A percentile compares a stretch with the other conserved stretches of the same genome.
phyloP scores from a whole-genome alignment of 2,329 filamentous ascomycete genomes.

The Claviceps sorghi region DNA sequence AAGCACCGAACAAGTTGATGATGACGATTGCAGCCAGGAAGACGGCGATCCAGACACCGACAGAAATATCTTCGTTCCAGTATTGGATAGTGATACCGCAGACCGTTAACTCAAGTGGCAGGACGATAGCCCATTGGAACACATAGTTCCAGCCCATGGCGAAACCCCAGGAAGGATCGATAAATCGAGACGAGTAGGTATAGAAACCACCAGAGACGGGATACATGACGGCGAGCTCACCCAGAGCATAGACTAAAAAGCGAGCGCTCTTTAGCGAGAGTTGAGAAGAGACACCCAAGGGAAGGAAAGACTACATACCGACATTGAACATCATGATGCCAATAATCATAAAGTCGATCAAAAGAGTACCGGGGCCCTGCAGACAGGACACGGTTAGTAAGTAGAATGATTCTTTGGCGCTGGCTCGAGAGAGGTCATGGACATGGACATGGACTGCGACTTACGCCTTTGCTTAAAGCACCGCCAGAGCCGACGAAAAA shows the following conservation, averaged over 20 bases:
- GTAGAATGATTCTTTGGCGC: neutral
- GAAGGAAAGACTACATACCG: neutral
- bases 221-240: constrained; percentile 43
- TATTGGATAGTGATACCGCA: constrained; percentile 35
- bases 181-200: constrained; percentile 42
- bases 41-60: constrained; percentile 35
- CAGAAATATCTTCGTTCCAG: constrained; percentile 30
- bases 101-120: constrained; percentile 34
- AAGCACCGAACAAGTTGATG: constrained; percentile 36
- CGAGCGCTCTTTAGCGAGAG: neutral
- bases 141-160: constrained; percentile 37
- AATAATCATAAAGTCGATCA: constrained; percentile 6
- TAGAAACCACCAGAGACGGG: constrained; percentile 46
- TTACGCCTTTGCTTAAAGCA: constrained; percentile 35
- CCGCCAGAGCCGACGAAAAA: constrained; percentile 47
- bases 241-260: constrained; percentile 35
- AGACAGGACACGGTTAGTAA: neutral
- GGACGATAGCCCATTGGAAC: constrained; percentile 32
- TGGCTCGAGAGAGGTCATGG: neutral
- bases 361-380: constrained; percentile 5
- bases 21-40: constrained; percentile 31
- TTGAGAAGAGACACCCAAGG: neutral
- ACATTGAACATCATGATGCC: constrained; percentile 8
- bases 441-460: constrained; percentile 19
- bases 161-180: constrained; percentile 43